Base-by-base conservation (phyloP, 345 rosid genomes). In the Populus davidiana region DNA sequence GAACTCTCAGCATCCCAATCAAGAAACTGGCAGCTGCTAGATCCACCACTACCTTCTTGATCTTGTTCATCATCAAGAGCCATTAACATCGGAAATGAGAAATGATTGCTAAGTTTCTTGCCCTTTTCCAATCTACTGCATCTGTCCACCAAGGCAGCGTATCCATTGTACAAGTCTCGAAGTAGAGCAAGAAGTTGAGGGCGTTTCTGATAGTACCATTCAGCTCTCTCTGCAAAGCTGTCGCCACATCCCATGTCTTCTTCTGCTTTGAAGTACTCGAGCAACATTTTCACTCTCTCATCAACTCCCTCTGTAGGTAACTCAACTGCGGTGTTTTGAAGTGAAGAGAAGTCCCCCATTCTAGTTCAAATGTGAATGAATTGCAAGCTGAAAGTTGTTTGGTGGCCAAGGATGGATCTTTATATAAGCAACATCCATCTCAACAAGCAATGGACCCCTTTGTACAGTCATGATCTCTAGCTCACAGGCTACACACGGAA, bases 181-280 rank as follows among this genome's bases (percentile, higher is more conserved):
- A 91, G 90, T 44, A 90, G 85, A 43, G 84, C 81, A 41, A 87
- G 83, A 65, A 92, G 90, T 69, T 83, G 87, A 62, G 97, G 97
- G 39, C 94, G 88, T 76, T 79, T 87, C 81, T 82, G 87, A 86
- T 89, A 92, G 81, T 87, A 92, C 78, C 91, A 88, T 71, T 92
- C 90, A 61, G 97, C 94, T 0, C 97, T 87, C 52, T 88, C 87
- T 41, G 88, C 89, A 54, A 92, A 90, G 2, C 90, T 88, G 59
- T 92, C 93, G 12, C 87, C 86, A 0, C 63, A 1, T 10, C 75
- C 82, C 27, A 81, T 76, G 5, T 85, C 83, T 79, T 82, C 88
- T 74, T 80, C 80, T n/a, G 74, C 44, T 29, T 14, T 47, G 77
- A 59, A 20, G 9, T 17, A 59, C 16, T 62, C 73, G 31, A 86